Conservation (phyloP, 73 alveolate species). For the Blepharisma stoltei region DNA sequence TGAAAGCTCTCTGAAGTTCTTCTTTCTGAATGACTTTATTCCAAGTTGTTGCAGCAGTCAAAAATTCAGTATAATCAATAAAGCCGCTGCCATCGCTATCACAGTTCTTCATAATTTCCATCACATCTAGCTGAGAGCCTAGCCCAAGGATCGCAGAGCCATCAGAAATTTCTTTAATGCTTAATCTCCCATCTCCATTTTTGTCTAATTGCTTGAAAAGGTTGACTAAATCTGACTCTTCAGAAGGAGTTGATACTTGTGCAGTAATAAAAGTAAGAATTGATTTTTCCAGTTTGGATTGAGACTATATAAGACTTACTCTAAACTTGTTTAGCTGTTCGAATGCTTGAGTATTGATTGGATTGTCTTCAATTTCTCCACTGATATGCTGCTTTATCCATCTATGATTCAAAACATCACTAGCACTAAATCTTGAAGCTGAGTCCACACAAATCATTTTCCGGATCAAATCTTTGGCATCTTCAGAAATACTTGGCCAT, state of each 20-base stretch:
- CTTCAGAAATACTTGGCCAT: conserved; percentile 48
- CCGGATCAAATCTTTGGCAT: conserved; percentile 82
- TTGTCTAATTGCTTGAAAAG: conserved; percentile 63
- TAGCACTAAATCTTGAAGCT: conserved; percentile 66
- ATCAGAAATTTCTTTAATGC: conserved; percentile 64
- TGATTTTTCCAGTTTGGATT: conserved; percentile 40
- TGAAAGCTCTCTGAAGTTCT: conserved; percentile 12
- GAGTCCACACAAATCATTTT: conserved; percentile 83
- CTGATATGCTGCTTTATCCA: conserved; percentile 62
- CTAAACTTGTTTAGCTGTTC: conserved; percentile 37
- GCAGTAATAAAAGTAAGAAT: conserved; percentile 43
- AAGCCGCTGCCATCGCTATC: conserved; percentile 9
- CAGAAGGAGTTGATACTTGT: conserved; percentile 44
- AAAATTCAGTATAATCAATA: not conserved
- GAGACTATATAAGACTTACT: conserved; percentile 35
- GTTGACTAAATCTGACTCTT: conserved; percentile 45
- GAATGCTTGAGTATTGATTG: conserved; percentile 16
- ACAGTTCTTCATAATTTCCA: not conserved
- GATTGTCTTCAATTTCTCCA: conserved; percentile 17
- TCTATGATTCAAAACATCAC: conserved; percentile 78
- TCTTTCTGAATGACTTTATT: not conserved
- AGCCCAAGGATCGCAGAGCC: conserved; percentile 49
- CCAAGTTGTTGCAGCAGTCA: conserved; percentile 10
- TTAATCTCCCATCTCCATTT: conserved; percentile 74
- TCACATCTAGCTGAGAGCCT: not conserved